phyloP scores from a whole-genome alignment of 2,329 filamentous ascomycete species.

The Aspergillus pseudoviridinutans region DNA sequence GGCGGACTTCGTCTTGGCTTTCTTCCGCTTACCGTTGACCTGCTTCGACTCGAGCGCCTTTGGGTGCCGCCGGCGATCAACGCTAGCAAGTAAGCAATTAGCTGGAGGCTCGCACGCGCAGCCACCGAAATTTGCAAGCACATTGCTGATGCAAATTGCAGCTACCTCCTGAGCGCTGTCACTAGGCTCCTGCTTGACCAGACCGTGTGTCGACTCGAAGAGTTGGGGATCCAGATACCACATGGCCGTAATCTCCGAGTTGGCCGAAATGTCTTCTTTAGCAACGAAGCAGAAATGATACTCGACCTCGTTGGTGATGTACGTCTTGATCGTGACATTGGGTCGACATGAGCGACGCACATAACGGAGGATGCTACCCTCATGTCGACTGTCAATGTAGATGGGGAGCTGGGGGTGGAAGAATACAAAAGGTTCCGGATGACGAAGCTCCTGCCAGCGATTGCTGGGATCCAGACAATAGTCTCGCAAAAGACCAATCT shows the following conservation, averaged over 20 bases:
- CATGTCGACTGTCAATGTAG: constrained; percentile 85
- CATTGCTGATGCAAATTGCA: constrained; percentile 45
- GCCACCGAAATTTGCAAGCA: constrained; percentile 47
- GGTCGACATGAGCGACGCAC: constrained; percentile 88
- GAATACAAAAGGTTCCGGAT: constrained; percentile 68
- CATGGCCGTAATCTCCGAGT: constrained; percentile 46
- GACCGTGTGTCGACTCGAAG: constrained; percentile 33
- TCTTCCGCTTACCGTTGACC: constrained; percentile 45
- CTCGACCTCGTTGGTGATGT: constrained; percentile 70
- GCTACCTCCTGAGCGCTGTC: constrained; percentile 40
- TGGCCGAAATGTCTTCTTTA: constrained; percentile 66
- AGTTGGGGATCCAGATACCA: constrained; percentile 46
- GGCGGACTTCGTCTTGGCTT: constrained; percentile 43
- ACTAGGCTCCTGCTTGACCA: constrained; percentile 39
- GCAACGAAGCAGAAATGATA: constrained; percentile 94
- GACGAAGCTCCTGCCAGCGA: constrained; percentile 61
- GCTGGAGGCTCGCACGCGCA: constrained; percentile 43
- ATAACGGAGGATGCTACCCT: constrained; percentile 82
- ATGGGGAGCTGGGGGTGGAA: constrained; percentile 86
- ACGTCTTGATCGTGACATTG: constrained; percentile 83
- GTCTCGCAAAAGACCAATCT: constrained; percentile 68
- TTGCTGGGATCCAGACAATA: constrained; percentile 66
- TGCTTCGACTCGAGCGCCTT: constrained; percentile 39
- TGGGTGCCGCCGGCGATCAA: constrained; percentile 41
- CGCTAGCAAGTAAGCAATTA: constrained; percentile 38